These are phyloP conservation scores for Trifolium pratense DNA, from an alignment of 306 rosid species.

Conservation along the genomic window DNA sequence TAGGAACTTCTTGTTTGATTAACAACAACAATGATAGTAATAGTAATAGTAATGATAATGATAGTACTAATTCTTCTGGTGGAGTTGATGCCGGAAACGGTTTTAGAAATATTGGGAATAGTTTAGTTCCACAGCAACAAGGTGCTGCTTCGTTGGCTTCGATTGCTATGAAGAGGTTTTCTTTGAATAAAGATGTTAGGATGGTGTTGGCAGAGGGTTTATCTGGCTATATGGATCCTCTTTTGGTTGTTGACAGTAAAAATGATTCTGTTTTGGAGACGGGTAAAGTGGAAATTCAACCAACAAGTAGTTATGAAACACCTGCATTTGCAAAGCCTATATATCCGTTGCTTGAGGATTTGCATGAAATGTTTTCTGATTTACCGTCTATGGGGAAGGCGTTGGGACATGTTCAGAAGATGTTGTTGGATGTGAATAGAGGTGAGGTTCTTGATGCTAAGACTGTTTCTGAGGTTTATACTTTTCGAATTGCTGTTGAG, in stretches of 20 bases:
- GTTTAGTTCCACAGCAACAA: slow-evolving; percentile 64
- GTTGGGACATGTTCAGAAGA: slow-evolving; percentile 66
- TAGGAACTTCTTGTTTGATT: slow-evolving; percentile 43
- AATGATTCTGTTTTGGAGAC: slow-evolving; percentile 33
- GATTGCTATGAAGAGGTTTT: slow-evolving; percentile 45
- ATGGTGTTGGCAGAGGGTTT: slow-evolving; percentile 49
- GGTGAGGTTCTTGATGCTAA: slow-evolving; percentile 65
- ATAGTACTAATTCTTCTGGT: slow-evolving; percentile 18
- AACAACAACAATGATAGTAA: neutral
- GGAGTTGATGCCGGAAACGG: slow-evolving; percentile 42
- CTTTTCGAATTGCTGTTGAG: slow-evolving; percentile 76
- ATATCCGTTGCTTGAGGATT: slow-evolving; percentile 76
- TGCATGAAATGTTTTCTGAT: slow-evolving; percentile 59
- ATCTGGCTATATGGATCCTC: slow-evolving; percentile 49
- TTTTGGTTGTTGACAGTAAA: slow-evolving; percentile 32
- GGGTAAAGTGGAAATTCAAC: slow-evolving; percentile 50
- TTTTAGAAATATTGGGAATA: slow-evolving; percentile 54
- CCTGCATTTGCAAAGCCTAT: slow-evolving; percentile 70
- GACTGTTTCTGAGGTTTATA: slow-evolving; percentile 63
- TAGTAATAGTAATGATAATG: neutral
- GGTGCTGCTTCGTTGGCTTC: slow-evolving; percentile 44
- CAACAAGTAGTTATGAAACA: slow-evolving; percentile 47
- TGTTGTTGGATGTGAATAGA: slow-evolving; percentile 63
- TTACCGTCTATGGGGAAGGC: slow-evolving; percentile 72
- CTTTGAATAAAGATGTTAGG: slow-evolving; percentile 49